Conservation (phyloP, 345 rosid species). For the Populus tremula region DNA sequence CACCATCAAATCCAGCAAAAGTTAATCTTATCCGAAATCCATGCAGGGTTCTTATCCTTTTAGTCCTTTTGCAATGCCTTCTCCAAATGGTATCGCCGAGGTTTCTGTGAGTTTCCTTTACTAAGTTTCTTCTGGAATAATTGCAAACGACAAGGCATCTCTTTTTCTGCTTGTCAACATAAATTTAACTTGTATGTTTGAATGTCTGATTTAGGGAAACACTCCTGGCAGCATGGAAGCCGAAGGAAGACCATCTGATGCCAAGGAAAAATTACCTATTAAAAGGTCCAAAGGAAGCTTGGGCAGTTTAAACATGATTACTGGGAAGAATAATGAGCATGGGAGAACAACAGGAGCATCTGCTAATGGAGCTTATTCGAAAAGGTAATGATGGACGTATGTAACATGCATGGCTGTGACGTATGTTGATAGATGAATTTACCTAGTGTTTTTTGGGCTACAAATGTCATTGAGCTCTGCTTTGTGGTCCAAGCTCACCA, state of each 20-base stretch:
- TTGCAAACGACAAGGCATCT: neutral
- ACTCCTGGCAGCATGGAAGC: constrained; percentile 65
- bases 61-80: constrained; percentile 93
- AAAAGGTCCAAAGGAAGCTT: constrained; percentile 98
- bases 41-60: constrained; percentile 90
- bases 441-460: neutral
- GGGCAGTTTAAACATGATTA: constrained; percentile 92
- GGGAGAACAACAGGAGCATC: constrained; percentile 70
- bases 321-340: constrained; percentile 69
- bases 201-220: constrained; percentile 54
- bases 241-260: constrained; percentile 76
- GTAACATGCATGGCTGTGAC: neutral
- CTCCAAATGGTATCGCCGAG: constrained; percentile 89
- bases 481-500: neutral
- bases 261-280: constrained; percentile 89
- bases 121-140: constrained; percentile 15
- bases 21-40: constrained; percentile 17
- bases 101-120: constrained; percentile 55
- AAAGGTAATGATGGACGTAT: constrained; percentile 51
- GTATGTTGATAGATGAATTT: neutral
- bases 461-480: neutral
- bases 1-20: neutral
- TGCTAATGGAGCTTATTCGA: constrained; percentile 81
- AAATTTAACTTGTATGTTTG: constrained; percentile 6
- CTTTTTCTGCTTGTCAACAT: constrained; percentile 10